phyloP scores from a whole-genome alignment of 2,329 filamentous ascomycete species.

The Clonostachys rosea region DNA sequence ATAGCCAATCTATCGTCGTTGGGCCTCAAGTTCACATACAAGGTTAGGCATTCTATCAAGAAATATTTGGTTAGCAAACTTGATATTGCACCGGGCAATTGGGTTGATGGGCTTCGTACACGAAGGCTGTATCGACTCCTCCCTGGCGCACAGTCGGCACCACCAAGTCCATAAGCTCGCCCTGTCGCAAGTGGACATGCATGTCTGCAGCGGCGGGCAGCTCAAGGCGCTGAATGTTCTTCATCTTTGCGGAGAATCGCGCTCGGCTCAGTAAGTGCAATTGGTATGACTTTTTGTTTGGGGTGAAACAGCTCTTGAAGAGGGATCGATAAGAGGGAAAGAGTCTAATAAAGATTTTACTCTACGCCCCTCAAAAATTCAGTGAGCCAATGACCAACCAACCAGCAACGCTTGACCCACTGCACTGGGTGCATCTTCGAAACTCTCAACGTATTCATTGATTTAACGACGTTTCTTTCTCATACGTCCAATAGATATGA shows the following conservation, averaged over 20 bases:
- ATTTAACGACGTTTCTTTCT: too few species aligned
- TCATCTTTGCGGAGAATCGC: slow-evolving; percentile 12
- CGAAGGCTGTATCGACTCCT: slow-evolving; percentile 60
- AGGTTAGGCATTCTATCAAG: slow-evolving; percentile 53
- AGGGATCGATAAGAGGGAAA: too few species aligned
- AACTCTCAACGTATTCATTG: too few species aligned
- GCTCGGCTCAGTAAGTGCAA: too few species aligned
- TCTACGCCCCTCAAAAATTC: too few species aligned
- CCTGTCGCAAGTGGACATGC: slow-evolving; percentile 69
- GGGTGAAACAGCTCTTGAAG: too few species aligned
- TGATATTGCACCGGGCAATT: background rate
- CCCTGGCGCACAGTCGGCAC: slow-evolving; percentile 48
- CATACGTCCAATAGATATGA: too few species aligned
- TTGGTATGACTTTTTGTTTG: too few species aligned
- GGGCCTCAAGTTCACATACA: slow-evolving; percentile 18
- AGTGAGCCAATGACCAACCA: too few species aligned
- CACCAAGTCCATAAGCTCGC: slow-evolving; percentile 55
- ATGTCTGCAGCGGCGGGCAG: slow-evolving; percentile 63
- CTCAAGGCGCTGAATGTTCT: slow-evolving; percentile 32
- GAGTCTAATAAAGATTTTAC: too few species aligned
- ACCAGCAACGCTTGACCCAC: too few species aligned
- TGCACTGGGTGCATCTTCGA: too few species aligned
- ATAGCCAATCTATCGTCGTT: slow-evolving; percentile 10
- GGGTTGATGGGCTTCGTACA: slow-evolving; percentile 20
- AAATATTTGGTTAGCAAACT: background rate